Evolutionary conservation across 352 stramenopile species (phyloP).

Genomic region (Globisporangium cylindrosporum): DNA sequence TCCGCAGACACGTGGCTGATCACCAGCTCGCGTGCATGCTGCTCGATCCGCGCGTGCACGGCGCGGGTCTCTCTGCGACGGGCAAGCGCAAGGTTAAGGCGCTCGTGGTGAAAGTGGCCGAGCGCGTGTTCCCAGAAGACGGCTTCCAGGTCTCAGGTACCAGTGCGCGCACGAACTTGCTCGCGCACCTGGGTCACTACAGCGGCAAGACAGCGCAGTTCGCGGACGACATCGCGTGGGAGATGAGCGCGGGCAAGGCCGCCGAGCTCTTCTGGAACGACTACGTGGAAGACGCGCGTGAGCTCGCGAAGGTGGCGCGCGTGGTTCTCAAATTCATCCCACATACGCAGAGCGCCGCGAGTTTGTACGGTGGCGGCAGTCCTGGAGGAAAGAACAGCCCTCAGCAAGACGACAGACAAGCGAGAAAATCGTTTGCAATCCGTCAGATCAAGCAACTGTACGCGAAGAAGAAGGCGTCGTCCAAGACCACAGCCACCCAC

Average conservation of each 20-base stretch:
- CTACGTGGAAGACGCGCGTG: conserved; percentile 38
- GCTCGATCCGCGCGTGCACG: conserved; percentile 44
- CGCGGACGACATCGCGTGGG: conserved; percentile 40
- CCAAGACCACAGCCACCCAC: background rate
- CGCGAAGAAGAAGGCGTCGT: conserved; percentile 1
- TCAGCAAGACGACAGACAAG: background rate
- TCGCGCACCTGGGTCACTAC: conserved; percentile 40
- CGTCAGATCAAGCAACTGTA: conserved; percentile 32
- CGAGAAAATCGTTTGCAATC: conserved; percentile 21
- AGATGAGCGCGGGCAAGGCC: conserved; percentile 38
- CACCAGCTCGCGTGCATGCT: conserved; percentile 46
- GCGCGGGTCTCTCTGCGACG: conserved; percentile 33
- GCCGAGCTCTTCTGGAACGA: conserved; percentile 49
- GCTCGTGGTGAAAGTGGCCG: conserved; percentile 38
- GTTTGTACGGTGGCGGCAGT: background rate
- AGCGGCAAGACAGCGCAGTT: conserved; percentile 36
- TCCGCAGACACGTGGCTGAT: conserved; percentile 19
- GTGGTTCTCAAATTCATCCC: conserved; percentile 28
- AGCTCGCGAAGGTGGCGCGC: conserved; percentile 37
- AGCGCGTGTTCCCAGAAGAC: conserved; percentile 22
- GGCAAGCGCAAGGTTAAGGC: conserved; percentile 43
- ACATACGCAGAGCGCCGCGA: conserved; percentile 13
- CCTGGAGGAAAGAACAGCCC: background rate
- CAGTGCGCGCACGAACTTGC: conserved; percentile 21
- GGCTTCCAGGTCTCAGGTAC: conserved; percentile 16